Base-by-base conservation (phyloP, 1,284 basidiomycete genomes). In the Stereum hirsutum region DNA sequence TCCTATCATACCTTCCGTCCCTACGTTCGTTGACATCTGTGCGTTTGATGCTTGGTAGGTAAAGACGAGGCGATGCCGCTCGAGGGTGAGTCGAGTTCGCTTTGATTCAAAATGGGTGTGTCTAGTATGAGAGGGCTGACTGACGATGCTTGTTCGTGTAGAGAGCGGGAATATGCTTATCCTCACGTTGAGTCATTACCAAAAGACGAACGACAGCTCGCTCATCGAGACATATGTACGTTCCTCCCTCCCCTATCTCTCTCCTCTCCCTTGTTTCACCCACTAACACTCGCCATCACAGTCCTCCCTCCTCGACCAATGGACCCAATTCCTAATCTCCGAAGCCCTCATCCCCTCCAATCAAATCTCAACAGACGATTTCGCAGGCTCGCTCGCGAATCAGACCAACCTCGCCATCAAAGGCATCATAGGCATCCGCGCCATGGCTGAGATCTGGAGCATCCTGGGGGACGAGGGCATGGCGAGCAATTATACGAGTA, bases 341-440 rank as follows among this genome's bases (percentile, higher is more conserved):
- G 80, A 87, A 52, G 75, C 81, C 3, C 69, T 87, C 41, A 75
- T 78, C 44, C 74, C 74, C 2, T 69, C 64, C 6, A 65, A 72
- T 48, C 75, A 81, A 55, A 70, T 86, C 48, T 79, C 76, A 58
- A 86, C 82, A 11, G 82, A 86, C 52, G 78, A 81, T 60, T 83
- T 83, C 57, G 78, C 80, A 25, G 82, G 81, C 3, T 61, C 70
- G 11, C 65, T 87, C 21, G 77, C 78, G 27, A 86, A 88, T 57
- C 82, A 87, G 58, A 87, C 84, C 11, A 84, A 89, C 54, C 69
- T 86, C 20, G 84, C 84, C 0, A 81, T 87, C 63, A 87, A 88
- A 53, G 84, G 82, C 10, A 83, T 85, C 48, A 61, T 82, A 40
- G 82, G 81, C 23, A 85, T 87, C 57, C 75, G 71, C 51, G 81